Conservation (phyloP, 768 basidiomycete species). For the Lactarius hatsudake region DNA sequence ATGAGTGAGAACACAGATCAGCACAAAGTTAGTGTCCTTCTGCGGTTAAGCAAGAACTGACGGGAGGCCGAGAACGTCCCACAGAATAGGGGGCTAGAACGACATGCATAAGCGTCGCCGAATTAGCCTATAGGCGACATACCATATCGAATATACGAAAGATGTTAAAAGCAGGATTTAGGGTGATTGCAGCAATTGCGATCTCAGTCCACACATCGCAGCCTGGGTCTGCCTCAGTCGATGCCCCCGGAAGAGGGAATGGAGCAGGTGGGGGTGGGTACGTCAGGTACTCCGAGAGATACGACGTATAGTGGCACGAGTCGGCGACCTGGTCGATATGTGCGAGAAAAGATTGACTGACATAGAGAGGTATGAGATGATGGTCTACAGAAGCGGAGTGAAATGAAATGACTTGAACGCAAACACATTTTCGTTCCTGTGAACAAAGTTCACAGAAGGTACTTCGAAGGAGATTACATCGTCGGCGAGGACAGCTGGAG, state of each 20-base stretch:
- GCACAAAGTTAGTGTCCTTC: not conserved
- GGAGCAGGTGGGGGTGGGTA: constrained; percentile 26
- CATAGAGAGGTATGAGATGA: not conserved
- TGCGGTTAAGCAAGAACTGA: not conserved
- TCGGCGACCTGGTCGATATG: constrained; percentile 17
- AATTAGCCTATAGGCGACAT: not conserved
- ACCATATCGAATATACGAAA: constrained; percentile 28
- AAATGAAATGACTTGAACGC: constrained; percentile 17
- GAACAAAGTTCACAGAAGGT: constrained; percentile 17
- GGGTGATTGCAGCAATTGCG: constrained; percentile 1
- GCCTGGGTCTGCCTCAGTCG: constrained; percentile 10
- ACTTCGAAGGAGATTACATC: not conserved
- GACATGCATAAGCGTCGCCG: not conserved
- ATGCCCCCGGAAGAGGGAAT: constrained; percentile 21
- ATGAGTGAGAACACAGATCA: not conserved
- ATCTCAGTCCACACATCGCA: constrained; percentile 20
- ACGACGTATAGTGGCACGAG: constrained; percentile 20
- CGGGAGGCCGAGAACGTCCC: constrained; percentile 28
- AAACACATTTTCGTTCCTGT: constrained; percentile 19
- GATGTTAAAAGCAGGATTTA: constrained; percentile 27
- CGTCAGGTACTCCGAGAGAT: constrained; percentile 16
- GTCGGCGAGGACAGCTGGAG: not conserved
- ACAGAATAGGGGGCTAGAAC: constrained; percentile 21
- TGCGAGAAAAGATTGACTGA: constrained; percentile 25
- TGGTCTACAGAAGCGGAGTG: not conserved